Percentiles rank a stretch among this genome's conserved stretches.
Conservation (phyloP, 345 rosid species). For the Isatis tinctoria region DNA sequence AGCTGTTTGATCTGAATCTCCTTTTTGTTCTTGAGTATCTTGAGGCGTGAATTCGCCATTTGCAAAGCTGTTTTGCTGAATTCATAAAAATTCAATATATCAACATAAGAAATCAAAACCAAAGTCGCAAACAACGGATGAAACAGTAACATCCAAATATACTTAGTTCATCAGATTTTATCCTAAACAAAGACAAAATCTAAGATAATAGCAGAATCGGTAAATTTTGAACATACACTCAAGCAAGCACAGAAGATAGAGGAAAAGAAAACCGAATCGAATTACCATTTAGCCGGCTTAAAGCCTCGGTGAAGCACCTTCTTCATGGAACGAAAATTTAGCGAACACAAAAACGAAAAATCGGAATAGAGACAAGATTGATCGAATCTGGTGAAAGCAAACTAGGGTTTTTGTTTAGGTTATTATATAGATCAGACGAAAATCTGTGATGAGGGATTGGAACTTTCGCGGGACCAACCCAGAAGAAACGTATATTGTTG, state of each 20-base stretch:
- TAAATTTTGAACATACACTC: background rate
- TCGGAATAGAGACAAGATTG: background rate
- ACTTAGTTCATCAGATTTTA: background rate
- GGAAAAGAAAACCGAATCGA: background rate
- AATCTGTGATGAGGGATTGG: slow-evolving; percentile 11
- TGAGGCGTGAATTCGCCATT: slow-evolving; percentile 65
- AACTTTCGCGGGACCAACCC: slow-evolving; percentile 3
- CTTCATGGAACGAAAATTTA: slow-evolving; percentile 6
- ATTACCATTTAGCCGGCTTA: slow-evolving; percentile 88
- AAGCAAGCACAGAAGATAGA: background rate
- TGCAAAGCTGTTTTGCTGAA: slow-evolving; percentile 80
- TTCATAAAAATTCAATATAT: background rate
- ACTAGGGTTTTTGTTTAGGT: background rate
- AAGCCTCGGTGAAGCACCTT: slow-evolving; percentile 69
- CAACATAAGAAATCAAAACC: background rate
- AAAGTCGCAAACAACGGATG: background rate
- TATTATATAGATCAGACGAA: background rate
- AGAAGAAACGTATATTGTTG: slow-evolving; percentile 27
- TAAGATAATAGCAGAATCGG: background rate
- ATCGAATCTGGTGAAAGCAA: background rate
- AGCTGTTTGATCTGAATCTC: slow-evolving; percentile 64
- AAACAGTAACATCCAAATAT: background rate
- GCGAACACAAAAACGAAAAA: background rate
- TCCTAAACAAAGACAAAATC: background rate
- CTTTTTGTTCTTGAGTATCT: slow-evolving; percentile 69